A percentile compares a stretch with the other conserved stretches of the same genome.
Evolutionary conservation across 1,284 basidiomycete genomes (phyloP).

Genomic region (Cryptococcus sp.): DNA sequence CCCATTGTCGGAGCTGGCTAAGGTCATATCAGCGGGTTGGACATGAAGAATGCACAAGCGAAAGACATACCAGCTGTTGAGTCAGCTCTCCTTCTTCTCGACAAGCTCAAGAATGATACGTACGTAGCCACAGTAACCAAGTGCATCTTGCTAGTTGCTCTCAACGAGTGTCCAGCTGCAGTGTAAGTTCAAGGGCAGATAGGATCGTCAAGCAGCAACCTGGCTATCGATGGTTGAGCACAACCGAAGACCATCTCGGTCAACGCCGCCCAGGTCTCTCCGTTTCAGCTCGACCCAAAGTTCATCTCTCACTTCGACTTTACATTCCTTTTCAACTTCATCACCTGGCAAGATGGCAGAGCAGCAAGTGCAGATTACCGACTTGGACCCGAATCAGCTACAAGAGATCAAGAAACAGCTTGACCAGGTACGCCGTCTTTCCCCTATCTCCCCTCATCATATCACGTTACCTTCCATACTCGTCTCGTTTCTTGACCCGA

Average conservation of each 20-base stretch:
- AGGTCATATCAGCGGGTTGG: not conserved
- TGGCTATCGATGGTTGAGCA: too few relatives aligned
- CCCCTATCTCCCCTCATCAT: not conserved
- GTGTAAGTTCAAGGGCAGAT: too few relatives aligned
- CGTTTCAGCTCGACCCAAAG: too few relatives aligned
- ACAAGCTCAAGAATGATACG: slow-evolving; percentile 21
- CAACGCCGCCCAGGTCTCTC: too few relatives aligned
- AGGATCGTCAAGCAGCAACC: not conserved
- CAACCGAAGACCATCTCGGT: too few relatives aligned
- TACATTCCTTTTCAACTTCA: not conserved
- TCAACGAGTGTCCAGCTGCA: too few relatives aligned
- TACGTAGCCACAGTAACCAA: slow-evolving; percentile 73
- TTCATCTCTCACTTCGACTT: not conserved
- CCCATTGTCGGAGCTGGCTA: slow-evolving; percentile 94
- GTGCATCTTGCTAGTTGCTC: slow-evolving; percentile 13
- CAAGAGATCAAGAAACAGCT: slow-evolving; percentile 80
- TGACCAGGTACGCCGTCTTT: slow-evolving; percentile 61
- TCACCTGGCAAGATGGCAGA: slow-evolving; percentile 43
- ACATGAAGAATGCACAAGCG: not conserved
- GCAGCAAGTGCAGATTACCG: slow-evolving; percentile 69
- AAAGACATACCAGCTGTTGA: not conserved
- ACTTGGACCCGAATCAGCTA: slow-evolving; percentile 75
- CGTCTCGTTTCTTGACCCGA: too few relatives aligned
- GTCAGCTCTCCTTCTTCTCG: not conserved
- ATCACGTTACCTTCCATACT: not conserved